A percentile compares a stretch with the other conserved stretches of the same genome.
Evolutionary conservation across 495 filamentous ascomycete genomes (phyloP).

Genomic region (Parathielavia appendiculata): DNA sequence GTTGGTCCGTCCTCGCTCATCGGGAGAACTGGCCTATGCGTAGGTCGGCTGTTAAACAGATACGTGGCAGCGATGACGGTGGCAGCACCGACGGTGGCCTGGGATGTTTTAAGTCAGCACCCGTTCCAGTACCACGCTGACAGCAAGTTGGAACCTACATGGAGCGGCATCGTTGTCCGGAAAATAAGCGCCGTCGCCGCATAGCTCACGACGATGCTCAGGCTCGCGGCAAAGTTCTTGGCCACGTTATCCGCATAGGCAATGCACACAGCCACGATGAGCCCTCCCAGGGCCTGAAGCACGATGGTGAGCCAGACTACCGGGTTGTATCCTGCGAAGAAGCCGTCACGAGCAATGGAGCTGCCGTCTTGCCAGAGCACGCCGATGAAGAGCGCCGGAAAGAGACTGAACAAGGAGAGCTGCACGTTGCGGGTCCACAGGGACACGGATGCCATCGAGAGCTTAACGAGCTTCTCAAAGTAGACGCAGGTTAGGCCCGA

Average conservation of each 20-base stretch:
- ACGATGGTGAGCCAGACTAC: constrained; percentile 61
- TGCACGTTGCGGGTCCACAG: constrained; percentile 73
- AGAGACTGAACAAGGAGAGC: constrained; percentile 65
- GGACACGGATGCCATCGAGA: constrained; percentile 52
- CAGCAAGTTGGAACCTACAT: constrained; percentile 27
- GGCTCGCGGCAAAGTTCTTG: constrained; percentile 62
- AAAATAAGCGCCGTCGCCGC: constrained; percentile 22
- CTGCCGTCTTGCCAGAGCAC: constrained; percentile 67
- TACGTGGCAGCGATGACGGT: too few species aligned
- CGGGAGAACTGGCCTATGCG: too few species aligned
- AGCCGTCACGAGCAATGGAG: constrained; percentile 56
- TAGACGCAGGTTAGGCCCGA: constrained; percentile 63
- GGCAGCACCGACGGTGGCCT: constrained; percentile 23
- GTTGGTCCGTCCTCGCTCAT: too few species aligned
- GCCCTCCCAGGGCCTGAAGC: constrained; percentile 61
- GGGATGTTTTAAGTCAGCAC: too few species aligned
- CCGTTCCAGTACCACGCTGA: too few species aligned
- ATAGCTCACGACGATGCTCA: constrained; percentile 52
- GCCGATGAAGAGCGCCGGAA: constrained; percentile 65
- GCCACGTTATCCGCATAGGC: constrained; percentile 59
- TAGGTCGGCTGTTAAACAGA: too few species aligned
- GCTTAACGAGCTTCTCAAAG: constrained; percentile 69
- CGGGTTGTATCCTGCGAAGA: constrained; percentile 69
- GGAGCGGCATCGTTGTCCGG: constrained; percentile 19
- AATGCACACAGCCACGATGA: constrained; percentile 60